Conservation (phyloP, 2,329 filamentous ascomycete genomes). For the Fusarium goolgardi region DNA sequence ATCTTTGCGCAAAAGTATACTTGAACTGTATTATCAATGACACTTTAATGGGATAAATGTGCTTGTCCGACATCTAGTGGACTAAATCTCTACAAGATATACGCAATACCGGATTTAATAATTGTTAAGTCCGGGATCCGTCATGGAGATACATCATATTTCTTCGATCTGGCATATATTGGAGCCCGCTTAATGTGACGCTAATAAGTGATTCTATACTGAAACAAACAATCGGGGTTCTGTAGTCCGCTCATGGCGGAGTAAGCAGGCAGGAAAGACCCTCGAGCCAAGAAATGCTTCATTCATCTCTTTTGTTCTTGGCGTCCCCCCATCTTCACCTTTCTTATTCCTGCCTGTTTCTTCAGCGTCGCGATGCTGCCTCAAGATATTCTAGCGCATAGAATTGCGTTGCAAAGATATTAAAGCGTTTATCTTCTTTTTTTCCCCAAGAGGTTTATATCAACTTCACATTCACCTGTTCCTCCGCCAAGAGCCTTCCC, state of each 20-base stretch:
- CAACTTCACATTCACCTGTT: background rate
- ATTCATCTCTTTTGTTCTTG: background rate
- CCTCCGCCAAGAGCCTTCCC: constrained; percentile 10
- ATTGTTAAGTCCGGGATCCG: constrained; percentile 14
- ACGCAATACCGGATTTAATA: constrained; percentile 1
- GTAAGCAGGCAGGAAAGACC: background rate
- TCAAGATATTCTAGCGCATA: background rate
- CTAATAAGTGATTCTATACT: background rate
- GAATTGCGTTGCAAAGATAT: accelerated
- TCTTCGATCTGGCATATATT: background rate
- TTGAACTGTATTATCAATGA: background rate
- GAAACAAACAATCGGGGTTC: background rate
- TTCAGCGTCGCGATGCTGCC: background rate
- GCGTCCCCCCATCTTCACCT: background rate
- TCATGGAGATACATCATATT: constrained; percentile 11
- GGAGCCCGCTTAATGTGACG: background rate
- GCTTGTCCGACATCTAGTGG: background rate
- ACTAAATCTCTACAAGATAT: background rate
- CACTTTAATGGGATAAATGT: background rate
- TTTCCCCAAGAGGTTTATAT: background rate
- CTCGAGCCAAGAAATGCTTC: background rate
- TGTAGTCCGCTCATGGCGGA: background rate
- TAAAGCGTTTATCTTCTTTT: too few species aligned
- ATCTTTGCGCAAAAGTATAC: background rate
- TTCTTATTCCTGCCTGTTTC: background rate